These are phyloP conservation scores for Debaryomycetaceae sp. DNA, from an alignment of 1,139 yeast genomes.

Conservation along the genomic window DNA sequence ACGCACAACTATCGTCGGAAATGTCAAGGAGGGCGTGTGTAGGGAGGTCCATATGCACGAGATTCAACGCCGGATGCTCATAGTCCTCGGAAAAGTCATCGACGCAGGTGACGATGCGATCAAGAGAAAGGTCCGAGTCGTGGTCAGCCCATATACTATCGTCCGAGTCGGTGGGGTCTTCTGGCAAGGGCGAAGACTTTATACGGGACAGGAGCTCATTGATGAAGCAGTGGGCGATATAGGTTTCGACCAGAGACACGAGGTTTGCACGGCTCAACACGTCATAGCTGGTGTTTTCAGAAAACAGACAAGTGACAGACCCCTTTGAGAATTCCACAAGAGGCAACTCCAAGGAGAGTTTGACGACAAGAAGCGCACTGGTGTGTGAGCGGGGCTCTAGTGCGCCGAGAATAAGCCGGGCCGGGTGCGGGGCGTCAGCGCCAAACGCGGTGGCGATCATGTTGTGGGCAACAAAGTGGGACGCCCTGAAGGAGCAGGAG, in stretches of 20 bases:
- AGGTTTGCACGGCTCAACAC: not conserved
- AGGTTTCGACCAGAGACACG: not conserved
- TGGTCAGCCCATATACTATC: no score
- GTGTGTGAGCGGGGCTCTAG: no score
- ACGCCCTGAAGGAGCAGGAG: slow-evolving; percentile 18
- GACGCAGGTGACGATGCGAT: no score
- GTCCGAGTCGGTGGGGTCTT: no score
- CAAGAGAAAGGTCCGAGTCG: no score
- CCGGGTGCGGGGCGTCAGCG: not conserved
- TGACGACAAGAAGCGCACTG: not conserved
- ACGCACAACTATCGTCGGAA: no score
- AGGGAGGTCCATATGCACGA: no score
- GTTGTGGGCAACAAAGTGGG: slow-evolving; percentile 24
- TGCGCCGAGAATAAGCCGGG: not conserved
- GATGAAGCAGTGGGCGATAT: not conserved
- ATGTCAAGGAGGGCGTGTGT: no score
- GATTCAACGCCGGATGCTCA: no score
- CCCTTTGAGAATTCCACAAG: not conserved
- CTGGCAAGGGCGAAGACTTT: no score
- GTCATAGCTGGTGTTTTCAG: not conserved
- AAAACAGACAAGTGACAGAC: not conserved
- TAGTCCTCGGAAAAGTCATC: no score
- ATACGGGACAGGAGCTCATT: no score
- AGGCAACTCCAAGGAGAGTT: not conserved
- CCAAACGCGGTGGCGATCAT: slow-evolving; percentile 10